A percentile compares a stretch with the other conserved stretches of the same genome.
Evolutionary conservation across 257 asterid species (phyloP).

Genomic region (Forsythia suspensa): DNA sequence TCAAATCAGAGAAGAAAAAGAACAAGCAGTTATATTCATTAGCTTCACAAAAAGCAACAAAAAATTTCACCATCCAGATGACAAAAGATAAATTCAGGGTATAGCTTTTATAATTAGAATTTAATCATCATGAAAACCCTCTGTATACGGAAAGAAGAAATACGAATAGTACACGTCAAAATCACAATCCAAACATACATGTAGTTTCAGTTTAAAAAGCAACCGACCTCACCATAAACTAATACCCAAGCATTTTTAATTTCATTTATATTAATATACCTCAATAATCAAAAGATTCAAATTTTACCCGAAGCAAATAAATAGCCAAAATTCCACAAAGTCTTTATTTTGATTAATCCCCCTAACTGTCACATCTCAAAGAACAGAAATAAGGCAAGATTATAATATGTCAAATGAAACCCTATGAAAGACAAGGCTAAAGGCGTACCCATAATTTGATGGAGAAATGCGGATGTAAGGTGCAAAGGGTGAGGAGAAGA

Average conservation of each 20-base stretch:
- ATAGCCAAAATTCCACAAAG: background rate
- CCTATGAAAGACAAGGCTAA: background rate
- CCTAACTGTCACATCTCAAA: background rate
- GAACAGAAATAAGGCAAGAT: background rate
- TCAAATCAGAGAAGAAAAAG: background rate
- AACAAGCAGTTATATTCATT: background rate
- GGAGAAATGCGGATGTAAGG: slow-evolving; percentile 25
- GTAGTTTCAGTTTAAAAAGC: background rate
- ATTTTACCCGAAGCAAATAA: background rate
- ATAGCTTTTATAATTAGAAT: background rate
- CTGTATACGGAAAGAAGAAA: background rate
- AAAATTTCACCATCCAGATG: background rate
- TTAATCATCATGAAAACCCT: background rate
- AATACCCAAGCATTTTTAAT: background rate
- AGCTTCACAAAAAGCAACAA: background rate
- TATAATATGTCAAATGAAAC: background rate
- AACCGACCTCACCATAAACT: background rate
- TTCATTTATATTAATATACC: background rate
- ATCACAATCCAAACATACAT: background rate
- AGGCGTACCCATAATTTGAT: slow-evolving; percentile 59
- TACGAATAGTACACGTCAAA: background rate
- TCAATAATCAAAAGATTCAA: background rate
- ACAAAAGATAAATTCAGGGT: background rate
- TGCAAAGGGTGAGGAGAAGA: slow-evolving; percentile 29
- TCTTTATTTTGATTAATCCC: background rate